Evolutionary conservation across 23 red algal species (phyloP).

Genomic region (Gracilaria domingensis): DNA sequence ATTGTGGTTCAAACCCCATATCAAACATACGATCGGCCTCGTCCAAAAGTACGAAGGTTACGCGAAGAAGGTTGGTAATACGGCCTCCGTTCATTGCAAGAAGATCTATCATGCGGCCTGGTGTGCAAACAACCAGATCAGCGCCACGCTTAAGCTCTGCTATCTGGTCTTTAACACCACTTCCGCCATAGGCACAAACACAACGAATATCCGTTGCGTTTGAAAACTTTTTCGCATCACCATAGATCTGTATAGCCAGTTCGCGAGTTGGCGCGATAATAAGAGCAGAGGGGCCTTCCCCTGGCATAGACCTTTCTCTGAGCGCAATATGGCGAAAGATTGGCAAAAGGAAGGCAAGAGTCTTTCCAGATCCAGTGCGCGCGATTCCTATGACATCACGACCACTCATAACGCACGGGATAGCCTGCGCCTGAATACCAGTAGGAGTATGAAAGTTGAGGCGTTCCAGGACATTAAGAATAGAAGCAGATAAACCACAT

Average conservation of each 20-base stretch:
- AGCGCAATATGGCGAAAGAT: constrained; percentile 86
- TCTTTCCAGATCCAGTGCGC: constrained; percentile 96
- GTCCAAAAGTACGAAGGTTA: constrained; percentile 91
- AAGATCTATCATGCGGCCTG: constrained; percentile 96
- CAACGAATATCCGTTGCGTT: constrained; percentile 45
- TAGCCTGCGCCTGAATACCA: constrained; percentile 87
- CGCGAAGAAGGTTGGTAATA: constrained; percentile 82
- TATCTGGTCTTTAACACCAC: constrained; percentile 91
- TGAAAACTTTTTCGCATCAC: constrained; percentile 77
- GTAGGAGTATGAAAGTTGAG: constrained; percentile 75
- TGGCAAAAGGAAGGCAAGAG: constrained; percentile 93
- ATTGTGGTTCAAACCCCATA: constrained; percentile 98
- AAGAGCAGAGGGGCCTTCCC: constrained; percentile 90
- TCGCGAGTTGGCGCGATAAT: constrained; percentile 97
- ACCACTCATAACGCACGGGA: constrained; percentile 91
- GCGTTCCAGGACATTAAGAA: constrained; percentile 77
- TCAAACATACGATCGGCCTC: constrained; percentile 99
- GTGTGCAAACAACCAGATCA: constrained; percentile 88
- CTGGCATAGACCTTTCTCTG: constrained; percentile 43
- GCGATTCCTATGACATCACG: constrained; percentile 93
- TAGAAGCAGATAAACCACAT: constrained; percentile 72
- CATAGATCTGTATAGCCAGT: constrained; percentile 95
- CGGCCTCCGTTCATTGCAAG: constrained; percentile 93
- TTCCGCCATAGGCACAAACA: constrained; percentile 94
- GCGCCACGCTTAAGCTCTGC: constrained; percentile 86